Conservation (phyloP, 75 land plant species). For the Picea glauca region DNA sequence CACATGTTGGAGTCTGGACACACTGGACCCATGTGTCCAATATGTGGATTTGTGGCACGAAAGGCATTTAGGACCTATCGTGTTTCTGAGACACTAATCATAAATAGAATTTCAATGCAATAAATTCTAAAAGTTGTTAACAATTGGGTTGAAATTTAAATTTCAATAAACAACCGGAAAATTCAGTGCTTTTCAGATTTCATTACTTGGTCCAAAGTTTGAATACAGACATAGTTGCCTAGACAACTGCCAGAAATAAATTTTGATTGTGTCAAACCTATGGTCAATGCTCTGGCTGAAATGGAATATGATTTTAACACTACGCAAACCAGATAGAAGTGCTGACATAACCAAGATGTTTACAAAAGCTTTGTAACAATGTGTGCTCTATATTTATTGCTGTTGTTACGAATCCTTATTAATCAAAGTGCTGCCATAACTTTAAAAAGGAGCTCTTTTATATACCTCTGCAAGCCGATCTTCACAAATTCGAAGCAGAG, state of each 20-base stretch:
- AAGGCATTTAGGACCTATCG: too few relatives aligned
- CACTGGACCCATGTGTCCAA: too few relatives aligned
- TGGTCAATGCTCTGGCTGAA: neutral
- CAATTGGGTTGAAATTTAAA: neutral
- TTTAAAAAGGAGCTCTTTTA: neutral
- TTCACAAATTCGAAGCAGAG: constrained; percentile 93
- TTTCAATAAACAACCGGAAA: too few relatives aligned
- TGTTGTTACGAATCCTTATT: neutral
- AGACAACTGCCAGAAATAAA: neutral
- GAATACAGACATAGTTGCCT: neutral
- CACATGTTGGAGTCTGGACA: too few relatives aligned
- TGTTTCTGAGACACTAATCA: neutral
- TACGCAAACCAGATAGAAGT: neutral
- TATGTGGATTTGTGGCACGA: too few relatives aligned
- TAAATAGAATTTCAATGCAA: neutral
- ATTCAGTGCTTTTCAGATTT: too few relatives aligned
- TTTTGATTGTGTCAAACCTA: neutral
- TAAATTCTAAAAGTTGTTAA: neutral
- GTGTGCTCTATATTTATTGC: neutral
- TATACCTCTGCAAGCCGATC: constrained; percentile 98
- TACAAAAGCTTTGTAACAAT: neutral
- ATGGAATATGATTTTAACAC: neutral
- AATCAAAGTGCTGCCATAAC: neutral
- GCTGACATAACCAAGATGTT: neutral
- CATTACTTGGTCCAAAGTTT: too few relatives aligned